Evolutionary conservation across 108 stramenopile genomes (phyloP).

Genomic region (Asterionellopsis glacialis): DNA sequence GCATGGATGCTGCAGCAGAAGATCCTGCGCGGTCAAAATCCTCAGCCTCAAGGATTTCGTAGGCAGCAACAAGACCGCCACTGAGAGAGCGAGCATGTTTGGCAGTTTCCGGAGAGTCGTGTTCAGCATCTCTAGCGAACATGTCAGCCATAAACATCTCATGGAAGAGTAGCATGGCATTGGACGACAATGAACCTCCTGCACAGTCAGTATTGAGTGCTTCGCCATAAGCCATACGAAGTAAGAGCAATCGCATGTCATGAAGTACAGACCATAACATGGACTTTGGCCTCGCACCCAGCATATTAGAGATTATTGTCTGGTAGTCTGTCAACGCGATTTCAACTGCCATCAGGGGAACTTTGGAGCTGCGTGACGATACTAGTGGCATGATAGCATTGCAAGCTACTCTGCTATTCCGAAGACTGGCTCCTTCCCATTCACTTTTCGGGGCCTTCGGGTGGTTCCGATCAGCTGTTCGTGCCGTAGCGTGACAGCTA

Average conservation of each 20-base stretch:
- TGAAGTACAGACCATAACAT: constrained; percentile 76
- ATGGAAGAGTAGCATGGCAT: constrained; percentile 58
- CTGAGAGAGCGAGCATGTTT: constrained; percentile 59
- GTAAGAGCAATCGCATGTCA: constrained; percentile 67
- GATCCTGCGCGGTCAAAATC: constrained; percentile 23
- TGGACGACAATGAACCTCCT: constrained; percentile 80
- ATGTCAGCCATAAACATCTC: constrained; percentile 67
- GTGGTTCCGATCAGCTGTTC: constrained; percentile 66
- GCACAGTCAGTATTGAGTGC: constrained; percentile 72
- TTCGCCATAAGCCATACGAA: constrained; percentile 79
- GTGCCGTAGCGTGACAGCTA: constrained; percentile 65
- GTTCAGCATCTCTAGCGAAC: constrained; percentile 64
- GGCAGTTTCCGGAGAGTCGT: constrained; percentile 52
- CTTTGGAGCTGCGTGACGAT: constrained; percentile 60
- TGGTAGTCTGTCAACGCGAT: constrained; percentile 65
- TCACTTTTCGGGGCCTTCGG: constrained; percentile 82
- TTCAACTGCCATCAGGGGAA: constrained; percentile 69
- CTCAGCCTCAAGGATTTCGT: constrained; percentile 36
- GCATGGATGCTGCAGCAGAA: constrained; percentile 26
- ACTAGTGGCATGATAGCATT: constrained; percentile 81
- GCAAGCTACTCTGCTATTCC: constrained; percentile 78
- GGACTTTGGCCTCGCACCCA: constrained; percentile 65
- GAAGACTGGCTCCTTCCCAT: constrained; percentile 82
- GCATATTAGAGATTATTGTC: constrained; percentile 47
- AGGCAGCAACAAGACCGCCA: constrained; percentile 68